Conservation (phyloP, 352 stramenopile species). For the Globisporangium apiculatum region DNA sequence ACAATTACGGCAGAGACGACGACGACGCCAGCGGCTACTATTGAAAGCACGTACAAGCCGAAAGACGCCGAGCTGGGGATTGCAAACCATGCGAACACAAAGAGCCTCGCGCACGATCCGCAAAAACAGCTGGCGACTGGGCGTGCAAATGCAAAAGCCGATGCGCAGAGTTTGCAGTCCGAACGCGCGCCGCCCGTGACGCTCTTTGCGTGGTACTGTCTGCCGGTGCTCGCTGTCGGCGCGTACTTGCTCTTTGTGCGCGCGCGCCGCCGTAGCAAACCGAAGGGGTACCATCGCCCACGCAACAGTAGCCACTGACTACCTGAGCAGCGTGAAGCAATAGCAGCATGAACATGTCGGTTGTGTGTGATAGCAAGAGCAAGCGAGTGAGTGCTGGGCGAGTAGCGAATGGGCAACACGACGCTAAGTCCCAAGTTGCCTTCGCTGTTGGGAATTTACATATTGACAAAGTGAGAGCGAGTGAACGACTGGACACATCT, state of each 20-base stretch:
- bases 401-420: no score
- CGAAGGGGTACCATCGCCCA: conserved; percentile 10
- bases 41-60: conserved; percentile 25
- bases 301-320: not conserved
- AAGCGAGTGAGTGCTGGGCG: no score
- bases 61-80: conserved; percentile 67
- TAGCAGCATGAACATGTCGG: no score
- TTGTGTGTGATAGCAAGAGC: no score
- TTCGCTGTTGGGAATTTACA: no score
- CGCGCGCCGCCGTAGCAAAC: conserved; percentile 18
- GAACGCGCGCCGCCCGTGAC: conserved; percentile 49
- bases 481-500: no score
- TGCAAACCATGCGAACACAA: conserved; percentile 53
- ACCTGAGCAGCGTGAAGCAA: no score
- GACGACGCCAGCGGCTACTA: conserved; percentile 10
- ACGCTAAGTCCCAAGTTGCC: no score
- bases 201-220: conserved; percentile 76
- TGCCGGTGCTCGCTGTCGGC: conserved; percentile 56
- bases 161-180: conserved; percentile 30
- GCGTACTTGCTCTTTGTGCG: conserved; percentile 63
- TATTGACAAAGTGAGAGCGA: no score
- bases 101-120: conserved; percentile 25
- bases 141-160: conserved; percentile 28
- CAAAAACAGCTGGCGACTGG: conserved; percentile 1
- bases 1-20: not conserved